Evolutionary conservation across 1,139 yeast species (phyloP), one percentile per base, ranked within the genome.

Genomic region (Yamadazyma diospyri): DNA sequence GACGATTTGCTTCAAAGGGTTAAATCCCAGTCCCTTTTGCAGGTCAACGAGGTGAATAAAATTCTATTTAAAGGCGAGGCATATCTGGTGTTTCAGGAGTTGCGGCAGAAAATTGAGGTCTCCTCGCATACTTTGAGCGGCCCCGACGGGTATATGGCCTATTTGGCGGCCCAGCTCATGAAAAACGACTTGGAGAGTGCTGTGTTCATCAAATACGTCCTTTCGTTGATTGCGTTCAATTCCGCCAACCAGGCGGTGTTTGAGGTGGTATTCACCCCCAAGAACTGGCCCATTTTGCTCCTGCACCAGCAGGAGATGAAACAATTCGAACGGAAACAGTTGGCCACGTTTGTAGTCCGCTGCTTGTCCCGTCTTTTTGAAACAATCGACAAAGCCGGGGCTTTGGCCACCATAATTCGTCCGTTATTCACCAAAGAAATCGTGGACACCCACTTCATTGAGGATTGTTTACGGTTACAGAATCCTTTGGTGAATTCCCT

Each of bases 11-110:
- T 55, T 5, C 4, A 23, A 4, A 36, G 29, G 3, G 34, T 61
- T 25, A 31, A 13, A 4, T 15, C 37, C 15, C 18, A 18, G 6
- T 34, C 32, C 2, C 35, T 36, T 3, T 15, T 49, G 5, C 57
- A 58, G 29, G 28, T 43, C 6, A 57, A 51, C 32, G 73, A 67
- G 36, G 40, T 65, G 9, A 69, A 66, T 33, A 64, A 61, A 35
- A 43, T 67, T 6, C 12, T 69, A 5, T 67, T 60, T 41, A 61
- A 53, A 33, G 73, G 74, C 0, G 52, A 46, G 30, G 35, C 47
- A 4, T 58, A 55, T 30, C 15, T 37, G 2, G 24, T 41, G 10
- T 45, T 54, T 6, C 55, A 53, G 27, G 69, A 66, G 38, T 42
- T 42, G 0, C 35, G 30, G 15, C 19, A 37, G 18, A 35, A 33